Evolutionary conservation across 306 rosid species (phyloP).

Genomic region (Glycine latifolia): DNA sequence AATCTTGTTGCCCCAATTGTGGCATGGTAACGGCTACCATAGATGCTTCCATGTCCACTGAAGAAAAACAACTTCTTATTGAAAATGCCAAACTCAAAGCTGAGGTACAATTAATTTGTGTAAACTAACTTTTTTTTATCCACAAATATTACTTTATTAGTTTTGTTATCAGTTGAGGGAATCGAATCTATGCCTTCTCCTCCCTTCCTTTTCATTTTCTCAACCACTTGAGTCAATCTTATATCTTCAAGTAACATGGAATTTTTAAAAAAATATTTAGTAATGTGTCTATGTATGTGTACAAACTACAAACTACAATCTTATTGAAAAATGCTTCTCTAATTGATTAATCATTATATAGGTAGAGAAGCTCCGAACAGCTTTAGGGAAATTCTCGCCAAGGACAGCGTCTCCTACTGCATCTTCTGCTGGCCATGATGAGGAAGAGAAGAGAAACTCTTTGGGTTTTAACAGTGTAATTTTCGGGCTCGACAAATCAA

Average conservation of each 20-base stretch:
- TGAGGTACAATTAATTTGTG: slow-evolving; percentile 59
- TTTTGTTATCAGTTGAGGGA: too few species aligned
- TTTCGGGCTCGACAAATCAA: slow-evolving; percentile 84
- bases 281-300: too few species aligned
- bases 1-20: slow-evolving; percentile 88
- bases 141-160: too few species aligned
- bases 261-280: too few species aligned
- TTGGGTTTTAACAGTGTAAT: slow-evolving; percentile 84
- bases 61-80: slow-evolving; percentile 83
- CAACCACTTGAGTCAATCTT: too few species aligned
- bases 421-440: slow-evolving; percentile 64
- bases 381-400: slow-evolving; percentile 61
- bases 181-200: too few species aligned
- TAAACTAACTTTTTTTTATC: too few species aligned
- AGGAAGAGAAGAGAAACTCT: slow-evolving; percentile 75
- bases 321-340: background rate
- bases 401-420: slow-evolving; percentile 76
- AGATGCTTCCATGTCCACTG: slow-evolving; percentile 67
- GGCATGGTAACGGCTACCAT: slow-evolving; percentile 66
- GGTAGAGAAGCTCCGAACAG: slow-evolving; percentile 80
- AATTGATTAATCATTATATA: background rate
- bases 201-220: too few species aligned
- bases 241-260: too few species aligned
- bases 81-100: slow-evolving; percentile 95
- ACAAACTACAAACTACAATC: background rate